These are phyloP conservation scores for Neocallimastix lanati DNA, from an alignment of 192 early-diverging fungal genomes.

Conservation along the genomic window DNA sequence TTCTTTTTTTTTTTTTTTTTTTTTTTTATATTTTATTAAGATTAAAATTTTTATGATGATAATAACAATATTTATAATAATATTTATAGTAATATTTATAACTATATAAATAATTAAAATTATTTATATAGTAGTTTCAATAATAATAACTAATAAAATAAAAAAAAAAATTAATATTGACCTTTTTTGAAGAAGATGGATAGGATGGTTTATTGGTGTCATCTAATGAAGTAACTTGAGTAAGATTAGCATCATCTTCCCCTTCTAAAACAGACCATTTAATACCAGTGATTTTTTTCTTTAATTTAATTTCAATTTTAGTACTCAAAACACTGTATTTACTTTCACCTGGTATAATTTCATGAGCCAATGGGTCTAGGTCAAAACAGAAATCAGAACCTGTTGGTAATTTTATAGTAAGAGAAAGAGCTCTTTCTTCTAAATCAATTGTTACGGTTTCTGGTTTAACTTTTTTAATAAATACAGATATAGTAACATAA, in stretches of 20 bases:
- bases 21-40: too few relatives aligned
- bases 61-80: too few relatives aligned
- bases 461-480: slow-evolving; percentile 69
- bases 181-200: slow-evolving; percentile 13
- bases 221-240: slow-evolving; percentile 16
- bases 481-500: slow-evolving; percentile 69
- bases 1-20: too few relatives aligned
- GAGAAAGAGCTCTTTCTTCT: slow-evolving; percentile 36
- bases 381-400: slow-evolving; percentile 81
- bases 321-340: slow-evolving; percentile 67
- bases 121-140: too few relatives aligned
- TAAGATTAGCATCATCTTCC: slow-evolving; percentile 21
- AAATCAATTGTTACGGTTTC: slow-evolving; percentile 54
- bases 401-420: slow-evolving; percentile 62
- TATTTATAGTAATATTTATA: too few relatives aligned
- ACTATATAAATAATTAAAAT: too few relatives aligned
- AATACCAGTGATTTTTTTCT: slow-evolving; percentile 51
- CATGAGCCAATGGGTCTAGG: slow-evolving; percentile 69
- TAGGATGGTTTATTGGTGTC: slow-evolving; percentile 21
- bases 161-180: not conserved
- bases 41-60: too few relatives aligned
- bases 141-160: too few relatives aligned
- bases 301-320: slow-evolving; percentile 80
- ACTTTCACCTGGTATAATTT: slow-evolving; percentile 50
- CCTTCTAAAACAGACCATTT: slow-evolving; percentile 78